These are phyloP conservation scores for Tolypocladium tundrense DNA, from an alignment of 2,329 filamentous ascomycete species.

Conservation along the genomic window DNA sequence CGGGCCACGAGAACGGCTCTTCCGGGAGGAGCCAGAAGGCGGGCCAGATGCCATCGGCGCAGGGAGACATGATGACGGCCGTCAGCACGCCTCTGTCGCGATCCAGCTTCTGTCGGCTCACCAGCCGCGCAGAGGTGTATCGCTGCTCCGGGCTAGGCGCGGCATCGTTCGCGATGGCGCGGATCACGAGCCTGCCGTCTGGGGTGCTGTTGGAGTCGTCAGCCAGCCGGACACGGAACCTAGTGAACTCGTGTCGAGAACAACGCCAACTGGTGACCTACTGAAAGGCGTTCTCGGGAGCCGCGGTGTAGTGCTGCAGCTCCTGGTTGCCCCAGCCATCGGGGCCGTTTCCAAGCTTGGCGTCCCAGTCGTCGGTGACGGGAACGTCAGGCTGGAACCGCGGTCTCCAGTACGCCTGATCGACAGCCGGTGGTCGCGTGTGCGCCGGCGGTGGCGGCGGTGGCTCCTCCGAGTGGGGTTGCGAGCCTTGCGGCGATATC, in stretches of 20 bases:
- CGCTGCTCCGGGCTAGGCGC: constrained; percentile 26
- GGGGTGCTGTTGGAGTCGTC: constrained; percentile 22
- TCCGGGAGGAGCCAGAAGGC: constrained; percentile 51
- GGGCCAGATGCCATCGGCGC: constrained; percentile 48
- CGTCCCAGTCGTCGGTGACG: constrained; percentile 40
- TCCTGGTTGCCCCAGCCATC: constrained; percentile 55
- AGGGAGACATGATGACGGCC: constrained; percentile 40
- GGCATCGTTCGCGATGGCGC: constrained; percentile 31
- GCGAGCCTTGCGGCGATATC: constrained; percentile 10
- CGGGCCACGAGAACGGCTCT: constrained; percentile 49
- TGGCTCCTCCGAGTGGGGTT: constrained; percentile 5
- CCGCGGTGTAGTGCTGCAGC: constrained; percentile 44
- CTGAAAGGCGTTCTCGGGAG: constrained; percentile 42
- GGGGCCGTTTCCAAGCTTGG: constrained; percentile 43
- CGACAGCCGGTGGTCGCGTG: constrained; percentile 5
- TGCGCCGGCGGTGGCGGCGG: not conserved
- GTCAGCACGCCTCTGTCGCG: constrained; percentile 41
- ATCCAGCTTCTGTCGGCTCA: constrained; percentile 38
- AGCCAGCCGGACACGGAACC: not conserved
- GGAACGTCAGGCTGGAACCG: constrained; percentile 35
- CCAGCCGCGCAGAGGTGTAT: constrained; percentile 46
- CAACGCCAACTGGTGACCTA: constrained; percentile 6
- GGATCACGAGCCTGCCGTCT: constrained; percentile 39
- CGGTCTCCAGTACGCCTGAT: constrained; percentile 39
- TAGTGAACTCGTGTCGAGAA: not conserved